A percentile compares a stretch with the other conserved stretches of the same genome.
Conservation (phyloP, 306 rosid genomes). For the Lathyrus aphaca region DNA sequence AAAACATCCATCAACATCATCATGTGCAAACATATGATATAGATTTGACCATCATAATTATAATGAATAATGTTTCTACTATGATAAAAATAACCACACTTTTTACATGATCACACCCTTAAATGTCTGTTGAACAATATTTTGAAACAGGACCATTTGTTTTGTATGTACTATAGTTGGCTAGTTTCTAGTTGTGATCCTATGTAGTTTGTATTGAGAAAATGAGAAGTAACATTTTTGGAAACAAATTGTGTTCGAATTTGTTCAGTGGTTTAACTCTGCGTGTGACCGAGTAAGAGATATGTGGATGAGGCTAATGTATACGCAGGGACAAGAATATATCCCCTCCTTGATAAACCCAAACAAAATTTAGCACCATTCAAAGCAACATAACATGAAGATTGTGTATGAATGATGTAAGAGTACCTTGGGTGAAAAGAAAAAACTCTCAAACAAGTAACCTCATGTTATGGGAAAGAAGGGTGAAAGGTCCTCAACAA, state of each 20-base stretch:
- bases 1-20: conserved; percentile 26
- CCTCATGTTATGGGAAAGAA: too few relatives aligned
- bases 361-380: too few relatives aligned
- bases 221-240: conserved; percentile 15
- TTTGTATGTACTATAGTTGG: too few relatives aligned
- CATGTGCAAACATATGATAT: not conserved
- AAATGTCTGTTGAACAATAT: conserved; percentile 20
- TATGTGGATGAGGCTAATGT: not conserved
- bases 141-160: conserved; percentile 21
- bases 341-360: too few relatives aligned
- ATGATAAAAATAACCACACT: conserved; percentile 32
- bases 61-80: conserved; percentile 1
- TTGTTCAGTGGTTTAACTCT: not conserved
- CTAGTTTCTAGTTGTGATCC: too few relatives aligned
- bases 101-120: conserved; percentile 36
- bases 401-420: too few relatives aligned
- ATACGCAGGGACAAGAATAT: not conserved
- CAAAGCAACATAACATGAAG: too few relatives aligned
- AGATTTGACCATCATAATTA: conserved; percentile 21
- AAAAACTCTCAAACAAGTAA: too few relatives aligned
- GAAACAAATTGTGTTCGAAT: not conserved
- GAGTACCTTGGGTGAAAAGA: too few relatives aligned
- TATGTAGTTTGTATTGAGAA: too few relatives aligned
- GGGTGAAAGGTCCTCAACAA: too few relatives aligned
- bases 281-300: not conserved